phyloP scores from a whole-genome alignment of 2,329 filamentous ascomycete genomes.

The Arthroderma sp. region DNA sequence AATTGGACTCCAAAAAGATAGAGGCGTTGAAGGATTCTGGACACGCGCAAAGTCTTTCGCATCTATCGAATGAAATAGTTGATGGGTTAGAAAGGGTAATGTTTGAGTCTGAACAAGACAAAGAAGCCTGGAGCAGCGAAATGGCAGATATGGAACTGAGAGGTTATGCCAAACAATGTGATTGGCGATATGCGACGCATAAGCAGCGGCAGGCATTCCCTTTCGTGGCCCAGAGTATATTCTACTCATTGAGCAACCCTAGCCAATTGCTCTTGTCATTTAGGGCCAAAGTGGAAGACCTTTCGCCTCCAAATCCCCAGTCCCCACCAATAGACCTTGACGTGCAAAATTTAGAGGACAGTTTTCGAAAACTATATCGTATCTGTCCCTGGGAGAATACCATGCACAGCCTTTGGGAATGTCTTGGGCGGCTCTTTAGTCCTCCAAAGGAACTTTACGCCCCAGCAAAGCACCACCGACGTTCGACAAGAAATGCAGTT shows the following conservation, averaged over 20 bases:
- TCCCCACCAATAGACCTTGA: slow-evolving; percentile 12
- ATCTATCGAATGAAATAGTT: slow-evolving; percentile 26
- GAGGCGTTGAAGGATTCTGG: background rate
- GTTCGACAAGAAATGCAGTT: slow-evolving; percentile 14
- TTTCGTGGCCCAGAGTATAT: slow-evolving; percentile 33
- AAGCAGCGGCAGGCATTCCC: slow-evolving; percentile 26
- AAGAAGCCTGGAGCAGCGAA: slow-evolving; percentile 26
- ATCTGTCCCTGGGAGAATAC: slow-evolving; percentile 29
- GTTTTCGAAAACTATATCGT: slow-evolving; percentile 23
- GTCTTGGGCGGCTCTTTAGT: slow-evolving; percentile 27
- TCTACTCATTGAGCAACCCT: slow-evolving; percentile 30
- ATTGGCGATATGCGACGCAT: slow-evolving; percentile 26
- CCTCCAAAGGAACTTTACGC: slow-evolving; percentile 24
- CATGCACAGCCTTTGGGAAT: slow-evolving; percentile 30
- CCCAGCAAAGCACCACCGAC: slow-evolving; percentile 5
- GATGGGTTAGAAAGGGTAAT: slow-evolving; percentile 24
- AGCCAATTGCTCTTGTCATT: slow-evolving; percentile 31
- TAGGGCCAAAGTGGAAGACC: slow-evolving; percentile 12
- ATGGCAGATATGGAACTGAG: slow-evolving; percentile 23
- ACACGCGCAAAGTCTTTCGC: slow-evolving; percentile 10
- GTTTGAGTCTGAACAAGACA: slow-evolving; percentile 24
- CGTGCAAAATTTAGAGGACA: slow-evolving; percentile 19
- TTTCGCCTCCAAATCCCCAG: background rate
- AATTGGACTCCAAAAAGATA: too few relatives aligned
- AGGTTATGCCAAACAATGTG: slow-evolving; percentile 25